Evolutionary conservation across 78 protist genomes (phyloP).

Genomic region (slime mould (Dictyostelium discoideum)): DNA sequence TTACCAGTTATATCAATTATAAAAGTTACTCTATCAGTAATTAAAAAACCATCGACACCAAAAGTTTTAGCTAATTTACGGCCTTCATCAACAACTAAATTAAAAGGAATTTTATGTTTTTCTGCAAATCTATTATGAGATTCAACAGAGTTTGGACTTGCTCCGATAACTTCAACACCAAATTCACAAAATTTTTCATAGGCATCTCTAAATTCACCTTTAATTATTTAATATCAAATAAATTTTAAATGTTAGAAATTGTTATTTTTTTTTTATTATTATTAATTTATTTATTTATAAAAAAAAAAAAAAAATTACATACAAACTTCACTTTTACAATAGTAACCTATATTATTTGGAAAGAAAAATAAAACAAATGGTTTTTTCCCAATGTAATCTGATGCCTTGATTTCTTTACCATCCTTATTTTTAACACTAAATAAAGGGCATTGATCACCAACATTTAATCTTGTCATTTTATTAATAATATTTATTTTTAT

Average conservation of each 20-base stretch:
- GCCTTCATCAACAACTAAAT: constrained; percentile 7
- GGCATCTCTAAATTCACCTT: constrained; percentile 43
- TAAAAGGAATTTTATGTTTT: constrained; percentile 62
- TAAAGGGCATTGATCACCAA: background rate
- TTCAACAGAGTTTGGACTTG: constrained; percentile 19
- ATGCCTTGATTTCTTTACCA: background rate
- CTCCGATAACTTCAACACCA: constrained; percentile 60
- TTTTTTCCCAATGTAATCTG: background rate
- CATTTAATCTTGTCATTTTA: background rate
- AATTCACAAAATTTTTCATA: constrained; percentile 29
- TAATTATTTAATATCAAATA: too few relatives aligned
- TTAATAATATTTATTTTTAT: background rate
- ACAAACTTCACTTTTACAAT: background rate
- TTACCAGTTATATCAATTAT: constrained; percentile 41
- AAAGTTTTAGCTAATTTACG: constrained; percentile 9
- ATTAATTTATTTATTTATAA: too few relatives aligned
- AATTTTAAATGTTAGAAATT: too few relatives aligned
- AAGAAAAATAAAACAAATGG: constrained; percentile 5
- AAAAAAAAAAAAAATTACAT: background rate
- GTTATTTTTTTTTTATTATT: too few relatives aligned
- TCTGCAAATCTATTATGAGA: constrained; percentile 55
- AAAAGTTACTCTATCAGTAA: constrained; percentile 52
- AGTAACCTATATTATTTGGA: constrained; percentile 1
- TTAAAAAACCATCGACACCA: constrained; percentile 18
- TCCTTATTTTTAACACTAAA: background rate